Evolutionary conservation across 1,284 basidiomycete species (phyloP).

Genomic region (Fomitiporia mediterranea): DNA sequence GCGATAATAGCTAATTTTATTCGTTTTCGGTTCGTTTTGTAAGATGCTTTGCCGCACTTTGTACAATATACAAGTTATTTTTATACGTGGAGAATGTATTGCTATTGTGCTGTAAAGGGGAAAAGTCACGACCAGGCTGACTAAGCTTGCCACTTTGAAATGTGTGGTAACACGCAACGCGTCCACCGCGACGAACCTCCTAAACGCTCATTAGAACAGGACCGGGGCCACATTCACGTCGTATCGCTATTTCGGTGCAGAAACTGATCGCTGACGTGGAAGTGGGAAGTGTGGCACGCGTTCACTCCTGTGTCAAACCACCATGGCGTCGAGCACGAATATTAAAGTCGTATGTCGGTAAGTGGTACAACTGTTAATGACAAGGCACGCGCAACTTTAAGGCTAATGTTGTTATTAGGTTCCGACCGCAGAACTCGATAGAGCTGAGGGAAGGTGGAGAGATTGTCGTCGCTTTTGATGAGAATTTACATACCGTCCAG

Average conservation of each 20-base stretch:
- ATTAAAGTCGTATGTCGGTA: slow-evolving; percentile 96
- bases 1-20: slow-evolving; percentile 6
- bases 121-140: no score
- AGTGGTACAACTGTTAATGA: slow-evolving; percentile 29
- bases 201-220: slow-evolving; percentile 5
- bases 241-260: neutral
- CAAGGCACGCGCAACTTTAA: neutral
- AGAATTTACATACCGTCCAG: slow-evolving; percentile 79
- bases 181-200: slow-evolving; percentile 3
- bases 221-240: neutral
- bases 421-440: slow-evolving; percentile 92
- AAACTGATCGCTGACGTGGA: neutral
- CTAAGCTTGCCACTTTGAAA: neutral
- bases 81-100: neutral
- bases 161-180: neutral
- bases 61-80: neutral
- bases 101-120: no score
- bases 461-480: slow-evolving; percentile 87
- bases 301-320: neutral
- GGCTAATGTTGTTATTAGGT: slow-evolving; percentile 44
- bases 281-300: neutral
- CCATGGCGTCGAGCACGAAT: slow-evolving; percentile 56
- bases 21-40: neutral
- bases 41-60: neutral
- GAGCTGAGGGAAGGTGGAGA: slow-evolving; percentile 89